Conservation (phyloP, 441 rosid species). For the Manihot esculenta region DNA sequence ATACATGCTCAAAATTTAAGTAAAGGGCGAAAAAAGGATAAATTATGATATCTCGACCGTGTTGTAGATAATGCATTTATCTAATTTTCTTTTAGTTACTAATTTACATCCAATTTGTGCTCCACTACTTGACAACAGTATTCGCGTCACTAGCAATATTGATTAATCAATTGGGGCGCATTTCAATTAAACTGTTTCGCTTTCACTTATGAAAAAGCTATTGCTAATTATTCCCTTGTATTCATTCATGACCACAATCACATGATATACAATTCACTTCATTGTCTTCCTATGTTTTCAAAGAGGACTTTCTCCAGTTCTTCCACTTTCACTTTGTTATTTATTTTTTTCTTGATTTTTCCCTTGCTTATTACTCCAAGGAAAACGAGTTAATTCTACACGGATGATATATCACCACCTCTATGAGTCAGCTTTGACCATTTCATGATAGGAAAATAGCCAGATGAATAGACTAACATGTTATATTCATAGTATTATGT, state of each 20-base stretch:
- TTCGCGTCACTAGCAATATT: background rate
- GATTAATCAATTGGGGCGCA: background rate
- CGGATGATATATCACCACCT: background rate
- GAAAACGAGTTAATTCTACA: background rate
- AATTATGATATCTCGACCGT: background rate
- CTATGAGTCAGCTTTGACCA: background rate
- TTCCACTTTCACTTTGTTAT: background rate
- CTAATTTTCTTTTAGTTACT: background rate
- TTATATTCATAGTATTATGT: background rate
- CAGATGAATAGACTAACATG: background rate
- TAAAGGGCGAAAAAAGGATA: background rate
- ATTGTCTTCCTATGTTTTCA: slow-evolving; percentile 1
- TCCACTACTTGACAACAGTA: background rate
- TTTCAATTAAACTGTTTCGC: background rate
- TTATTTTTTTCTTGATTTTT: background rate
- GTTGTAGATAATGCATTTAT: background rate
- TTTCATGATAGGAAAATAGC: background rate
- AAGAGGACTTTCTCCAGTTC: background rate
- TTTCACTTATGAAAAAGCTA: background rate
- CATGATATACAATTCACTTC: background rate
- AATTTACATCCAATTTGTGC: background rate
- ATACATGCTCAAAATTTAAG: too few species aligned
- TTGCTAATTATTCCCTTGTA: background rate
- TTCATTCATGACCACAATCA: background rate
- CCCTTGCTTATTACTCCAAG: background rate